phyloP scores from a whole-genome alignment of 352 stramenopile genomes.

The Poterioochromonas sp. region DNA sequence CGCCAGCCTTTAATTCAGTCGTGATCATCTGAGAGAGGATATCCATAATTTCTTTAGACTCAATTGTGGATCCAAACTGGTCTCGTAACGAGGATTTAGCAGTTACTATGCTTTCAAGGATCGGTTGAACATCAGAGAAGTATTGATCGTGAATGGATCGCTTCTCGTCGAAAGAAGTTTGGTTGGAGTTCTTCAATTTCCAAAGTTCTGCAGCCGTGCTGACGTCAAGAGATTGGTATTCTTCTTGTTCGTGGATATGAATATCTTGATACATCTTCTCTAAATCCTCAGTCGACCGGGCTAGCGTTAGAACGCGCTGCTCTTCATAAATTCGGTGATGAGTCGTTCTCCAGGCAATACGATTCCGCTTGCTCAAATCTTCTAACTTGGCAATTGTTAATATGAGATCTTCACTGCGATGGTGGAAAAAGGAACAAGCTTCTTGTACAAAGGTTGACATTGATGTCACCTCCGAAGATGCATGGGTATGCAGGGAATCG shows the following conservation, averaged over 20 bases:
- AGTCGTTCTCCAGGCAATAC: not conserved
- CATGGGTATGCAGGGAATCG: no score
- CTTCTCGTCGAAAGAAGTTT: not conserved
- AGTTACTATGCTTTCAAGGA: no score
- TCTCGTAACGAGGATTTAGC: not conserved
- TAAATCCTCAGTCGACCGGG: not conserved
- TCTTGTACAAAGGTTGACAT: no score
- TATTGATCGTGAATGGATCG: not conserved
- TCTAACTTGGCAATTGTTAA: not conserved
- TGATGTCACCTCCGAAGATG: no score
- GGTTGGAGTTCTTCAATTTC: not conserved
- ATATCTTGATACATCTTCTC: not conserved
- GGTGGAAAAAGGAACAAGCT: no score
- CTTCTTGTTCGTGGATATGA: not conserved
- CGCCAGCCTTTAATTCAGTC: not conserved
- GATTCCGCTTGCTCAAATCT: not conserved
- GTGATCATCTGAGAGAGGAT: not conserved
- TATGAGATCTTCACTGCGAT: not conserved
- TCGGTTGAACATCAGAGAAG: not conserved
- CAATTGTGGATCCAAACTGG: not conserved
- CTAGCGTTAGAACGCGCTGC: not conserved
- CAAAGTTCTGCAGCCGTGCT: not conserved
- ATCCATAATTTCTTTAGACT: not conserved
- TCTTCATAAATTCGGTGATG: not conserved
- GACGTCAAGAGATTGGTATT: not conserved